A percentile compares a stretch with the other conserved stretches of the same genome.
Evolutionary conservation across 1,284 basidiomycete species (phyloP).

Genomic region (Exobasidium cylindrosporum): DNA sequence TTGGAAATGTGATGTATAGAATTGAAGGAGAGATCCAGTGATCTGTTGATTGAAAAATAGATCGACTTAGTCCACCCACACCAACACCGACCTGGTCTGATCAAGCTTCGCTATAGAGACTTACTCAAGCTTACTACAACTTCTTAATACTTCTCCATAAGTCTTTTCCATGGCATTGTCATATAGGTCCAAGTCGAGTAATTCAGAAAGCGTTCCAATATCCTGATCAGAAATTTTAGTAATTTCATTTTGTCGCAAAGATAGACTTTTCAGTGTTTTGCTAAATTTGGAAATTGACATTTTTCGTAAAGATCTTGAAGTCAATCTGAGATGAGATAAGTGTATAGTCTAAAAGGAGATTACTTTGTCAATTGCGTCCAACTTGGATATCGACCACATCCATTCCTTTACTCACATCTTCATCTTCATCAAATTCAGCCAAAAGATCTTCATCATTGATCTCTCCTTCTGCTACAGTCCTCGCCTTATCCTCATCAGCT

Average conservation of each 20-base stretch:
- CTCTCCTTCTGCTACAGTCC: constrained; percentile 11
- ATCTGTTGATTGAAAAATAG: too few relatives aligned
- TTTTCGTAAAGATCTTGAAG: constrained; percentile 62
- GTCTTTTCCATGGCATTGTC: constrained; percentile 74
- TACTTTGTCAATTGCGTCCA: background rate
- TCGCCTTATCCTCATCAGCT: constrained; percentile 11
- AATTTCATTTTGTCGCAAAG: constrained; percentile 84
- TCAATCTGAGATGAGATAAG: constrained; percentile 77
- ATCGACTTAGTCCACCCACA: too few relatives aligned
- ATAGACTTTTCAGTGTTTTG: constrained; percentile 69
- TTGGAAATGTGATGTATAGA: constrained; percentile 63
- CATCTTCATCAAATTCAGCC: constrained; percentile 30
- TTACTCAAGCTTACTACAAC: constrained; percentile 68
- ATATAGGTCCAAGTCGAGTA: constrained; percentile 90
- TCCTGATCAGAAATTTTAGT: constrained; percentile 63
- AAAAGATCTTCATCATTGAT: constrained; percentile 38
- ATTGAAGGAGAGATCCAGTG: constrained; percentile 93
- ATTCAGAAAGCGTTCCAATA: constrained; percentile 61
- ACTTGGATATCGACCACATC: background rate
- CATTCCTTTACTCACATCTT: constrained; percentile 28
- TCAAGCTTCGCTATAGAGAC: constrained; percentile 54
- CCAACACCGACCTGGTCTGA: too few relatives aligned
- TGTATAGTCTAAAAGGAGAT: constrained; percentile 62
- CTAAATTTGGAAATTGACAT: constrained; percentile 68
- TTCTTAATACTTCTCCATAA: constrained; percentile 62